Conservation (phyloP, 495 filamentous ascomycete genomes). For the Sabuloglossum arenarium region DNA sequence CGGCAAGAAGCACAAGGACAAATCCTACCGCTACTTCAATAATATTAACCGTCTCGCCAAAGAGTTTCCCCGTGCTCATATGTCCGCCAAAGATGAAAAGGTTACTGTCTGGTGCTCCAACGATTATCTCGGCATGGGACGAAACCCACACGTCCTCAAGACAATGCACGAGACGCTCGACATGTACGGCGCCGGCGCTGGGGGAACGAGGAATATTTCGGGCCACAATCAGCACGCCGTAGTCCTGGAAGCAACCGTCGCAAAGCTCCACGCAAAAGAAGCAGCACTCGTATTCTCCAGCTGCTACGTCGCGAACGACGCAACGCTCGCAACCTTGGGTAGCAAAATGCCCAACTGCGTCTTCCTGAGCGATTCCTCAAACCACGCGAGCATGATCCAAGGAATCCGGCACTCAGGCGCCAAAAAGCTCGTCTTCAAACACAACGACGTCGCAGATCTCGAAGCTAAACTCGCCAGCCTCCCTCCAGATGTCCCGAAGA, state of each 20-base stretch:
- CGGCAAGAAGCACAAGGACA: constrained; percentile 98
- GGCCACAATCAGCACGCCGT: constrained; percentile 94
- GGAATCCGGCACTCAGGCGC: constrained; percentile 93
- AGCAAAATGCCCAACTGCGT: constrained; percentile 94
- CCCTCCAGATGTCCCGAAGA: constrained; percentile 70
- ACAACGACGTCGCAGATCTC: constrained; percentile 81
- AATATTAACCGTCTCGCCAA: constrained; percentile 97
- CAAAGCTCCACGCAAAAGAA: constrained; percentile 82
- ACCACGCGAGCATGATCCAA: constrained; percentile 98
- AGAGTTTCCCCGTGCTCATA: constrained; percentile 90
- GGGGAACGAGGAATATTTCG: constrained; percentile 92
- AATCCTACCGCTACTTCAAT: constrained; percentile 99
- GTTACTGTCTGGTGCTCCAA: constrained; percentile 99
- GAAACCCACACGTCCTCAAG: constrained; percentile 70
- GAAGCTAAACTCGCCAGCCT: constrained; percentile 80
- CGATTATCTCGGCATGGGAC: constrained; percentile 94
- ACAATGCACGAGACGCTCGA: constrained; percentile 90
- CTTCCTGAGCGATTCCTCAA: constrained; percentile 82
- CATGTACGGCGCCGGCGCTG: constrained; percentile 84
- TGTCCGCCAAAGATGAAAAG: constrained; percentile 60
- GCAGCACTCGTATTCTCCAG: constrained; percentile 85
- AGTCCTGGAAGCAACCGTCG: constrained; percentile 59
- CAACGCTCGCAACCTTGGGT: constrained; percentile 84
- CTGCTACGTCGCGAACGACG: constrained; percentile 96
- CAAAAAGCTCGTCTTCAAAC: constrained; percentile 95